phyloP scores from a whole-genome alignment of 2,329 filamentous ascomycete species.

The Fusarium sp. region DNA sequence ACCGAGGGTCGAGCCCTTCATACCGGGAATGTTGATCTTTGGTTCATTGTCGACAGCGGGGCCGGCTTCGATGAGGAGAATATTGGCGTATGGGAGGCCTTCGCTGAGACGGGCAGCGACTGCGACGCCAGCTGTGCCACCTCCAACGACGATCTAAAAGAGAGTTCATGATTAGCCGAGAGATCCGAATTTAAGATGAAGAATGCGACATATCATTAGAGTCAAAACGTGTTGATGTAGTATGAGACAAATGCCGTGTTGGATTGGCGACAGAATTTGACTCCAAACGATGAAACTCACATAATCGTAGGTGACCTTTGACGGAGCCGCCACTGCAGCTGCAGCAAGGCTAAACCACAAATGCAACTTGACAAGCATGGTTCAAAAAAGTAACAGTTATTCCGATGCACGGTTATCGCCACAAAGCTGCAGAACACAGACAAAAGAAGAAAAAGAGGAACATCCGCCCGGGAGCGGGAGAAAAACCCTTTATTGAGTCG shows the following conservation, averaged over 20 bases:
- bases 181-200: neutral
- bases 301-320: conserved; percentile 27
- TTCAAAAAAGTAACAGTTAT: too few relatives aligned
- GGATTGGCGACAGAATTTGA: neutral
- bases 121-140: conserved; percentile 44
- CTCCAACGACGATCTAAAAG: conserved; percentile 41
- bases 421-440: neutral
- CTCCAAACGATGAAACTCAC: conserved; percentile 12
- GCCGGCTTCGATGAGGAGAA: conserved; percentile 12
- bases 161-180: neutral
- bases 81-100: conserved; percentile 28
- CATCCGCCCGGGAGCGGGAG: neutral
- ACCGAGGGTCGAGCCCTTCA: conserved; percentile 28
- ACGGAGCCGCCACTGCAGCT: conserved; percentile 23
- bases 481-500: neutral
- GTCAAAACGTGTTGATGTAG: neutral
- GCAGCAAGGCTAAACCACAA: conserved; percentile 26
- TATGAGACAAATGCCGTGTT: neutral
- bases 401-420: neutral
- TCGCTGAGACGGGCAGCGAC: conserved; percentile 44
- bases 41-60: conserved; percentile 5
- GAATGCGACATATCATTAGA: neutral
- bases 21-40: conserved; percentile 14
- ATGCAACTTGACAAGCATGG: conserved; percentile 29
- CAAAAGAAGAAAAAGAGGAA: neutral